Evolutionary conservation across 1,139 yeast genomes (phyloP).

Genomic region (Wickerhamomyces sp.): DNA sequence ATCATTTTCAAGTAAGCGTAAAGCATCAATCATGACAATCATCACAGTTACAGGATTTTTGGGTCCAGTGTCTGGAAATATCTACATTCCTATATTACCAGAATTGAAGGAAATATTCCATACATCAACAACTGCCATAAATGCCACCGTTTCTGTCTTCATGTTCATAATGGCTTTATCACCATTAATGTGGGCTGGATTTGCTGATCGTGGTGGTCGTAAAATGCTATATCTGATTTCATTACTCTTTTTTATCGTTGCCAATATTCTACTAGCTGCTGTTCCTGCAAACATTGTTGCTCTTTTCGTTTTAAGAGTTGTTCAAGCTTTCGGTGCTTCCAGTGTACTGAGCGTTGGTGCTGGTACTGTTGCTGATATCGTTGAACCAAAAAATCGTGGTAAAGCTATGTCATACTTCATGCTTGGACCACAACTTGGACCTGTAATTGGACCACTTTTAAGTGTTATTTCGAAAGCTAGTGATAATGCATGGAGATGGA

Average conservation of each 20-base stretch:
- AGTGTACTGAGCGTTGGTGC: conserved; percentile 52
- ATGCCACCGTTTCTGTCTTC: conserved; percentile 57
- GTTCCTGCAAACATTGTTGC: conserved; percentile 44
- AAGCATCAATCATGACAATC: conserved; percentile 28
- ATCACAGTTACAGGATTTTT: conserved; percentile 48
- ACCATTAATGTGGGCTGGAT: conserved; percentile 51
- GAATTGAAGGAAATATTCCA: conserved; percentile 37
- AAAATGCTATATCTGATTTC: conserved; percentile 45
- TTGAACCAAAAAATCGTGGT: conserved; percentile 44
- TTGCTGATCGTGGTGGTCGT: conserved; percentile 56
- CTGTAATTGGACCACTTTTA: conserved; percentile 49
- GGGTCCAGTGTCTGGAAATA: conserved; percentile 58
- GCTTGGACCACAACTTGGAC: conserved; percentile 60
- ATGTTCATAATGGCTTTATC: conserved; percentile 53
- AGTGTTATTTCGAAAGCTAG: conserved; percentile 26
- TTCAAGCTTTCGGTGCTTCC: conserved; percentile 55
- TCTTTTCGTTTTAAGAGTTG: conserved; percentile 38
- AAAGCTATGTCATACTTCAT: conserved; percentile 48
- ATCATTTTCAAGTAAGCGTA: conserved; percentile 19
- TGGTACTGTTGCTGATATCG: conserved; percentile 48
- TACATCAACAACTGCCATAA: conserved; percentile 41
- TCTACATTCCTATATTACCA: conserved; percentile 54
- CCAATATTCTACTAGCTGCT: conserved; percentile 44
- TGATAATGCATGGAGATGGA: conserved; percentile 47
- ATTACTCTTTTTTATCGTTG: conserved; percentile 36